phyloP scores from a whole-genome alignment of 2,329 filamentous ascomycete species.

The Fusarium sp. region DNA sequence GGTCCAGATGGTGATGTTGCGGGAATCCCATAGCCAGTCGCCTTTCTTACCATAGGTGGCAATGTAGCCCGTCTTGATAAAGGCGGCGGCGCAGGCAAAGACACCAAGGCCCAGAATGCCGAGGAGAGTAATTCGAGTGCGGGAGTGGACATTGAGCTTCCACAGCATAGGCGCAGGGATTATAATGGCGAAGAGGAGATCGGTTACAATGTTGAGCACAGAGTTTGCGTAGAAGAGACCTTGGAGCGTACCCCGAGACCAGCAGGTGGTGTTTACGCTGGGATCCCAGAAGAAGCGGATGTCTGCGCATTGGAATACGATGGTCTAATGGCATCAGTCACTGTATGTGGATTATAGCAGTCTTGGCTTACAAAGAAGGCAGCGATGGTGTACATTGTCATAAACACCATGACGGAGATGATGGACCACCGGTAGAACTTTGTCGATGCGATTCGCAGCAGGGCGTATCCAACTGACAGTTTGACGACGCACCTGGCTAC shows the following conservation, averaged over 20 bases:
- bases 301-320: slow-evolving; percentile 61
- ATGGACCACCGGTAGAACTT: slow-evolving; percentile 52
- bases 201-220: slow-evolving; percentile 51
- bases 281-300: slow-evolving; percentile 59
- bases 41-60: slow-evolving; percentile 53
- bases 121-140: slow-evolving; percentile 55
- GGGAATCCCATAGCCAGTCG: slow-evolving; percentile 58
- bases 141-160: slow-evolving; percentile 54
- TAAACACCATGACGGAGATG: slow-evolving; percentile 52
- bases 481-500: slow-evolving; percentile 56
- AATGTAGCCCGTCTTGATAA: slow-evolving; percentile 55
- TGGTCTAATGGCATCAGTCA: slow-evolving; percentile 46
- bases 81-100: slow-evolving; percentile 57
- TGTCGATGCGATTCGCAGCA: slow-evolving; percentile 55
- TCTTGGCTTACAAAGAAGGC: slow-evolving; percentile 51
- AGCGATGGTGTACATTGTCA: slow-evolving; percentile 48
- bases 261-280: slow-evolving; percentile 55
- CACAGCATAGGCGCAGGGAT: slow-evolving; percentile 54
- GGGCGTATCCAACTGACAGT: slow-evolving; percentile 54
- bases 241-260: slow-evolving; percentile 52
- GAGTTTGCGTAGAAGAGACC: slow-evolving; percentile 57
- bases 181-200: slow-evolving; percentile 54
- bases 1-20: slow-evolving; percentile 61
- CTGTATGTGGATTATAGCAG: rapidly evolving
- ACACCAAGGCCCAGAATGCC: slow-evolving; percentile 57